These are phyloP conservation scores for Babesia caballi DNA, from an alignment of 169 alveolate genomes.

Conservation along the genomic window DNA sequence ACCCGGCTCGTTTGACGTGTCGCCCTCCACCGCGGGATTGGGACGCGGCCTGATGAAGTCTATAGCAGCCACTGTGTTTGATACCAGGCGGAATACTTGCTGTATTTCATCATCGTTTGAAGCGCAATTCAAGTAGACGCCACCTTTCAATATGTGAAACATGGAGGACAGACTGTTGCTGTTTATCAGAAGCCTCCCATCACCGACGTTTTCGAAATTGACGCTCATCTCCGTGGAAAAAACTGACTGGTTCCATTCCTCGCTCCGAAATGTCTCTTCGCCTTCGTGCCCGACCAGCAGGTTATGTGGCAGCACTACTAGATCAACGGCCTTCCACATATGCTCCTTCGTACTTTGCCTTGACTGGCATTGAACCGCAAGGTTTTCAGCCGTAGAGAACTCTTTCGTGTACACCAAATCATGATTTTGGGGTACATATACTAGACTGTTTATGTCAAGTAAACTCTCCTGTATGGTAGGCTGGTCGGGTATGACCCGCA, in stretches of 20 bases:
- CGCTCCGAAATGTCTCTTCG: not conserved
- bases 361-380: not conserved
- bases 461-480: not conserved
- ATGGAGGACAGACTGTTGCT: constrained; percentile 1
- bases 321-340: not conserved
- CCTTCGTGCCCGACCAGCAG: not conserved
- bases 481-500: constrained; percentile 9
- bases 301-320: not conserved
- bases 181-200: not conserved
- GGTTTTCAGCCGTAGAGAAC: not conserved
- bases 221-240: not conserved
- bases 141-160: not conserved
- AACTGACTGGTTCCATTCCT: not conserved
- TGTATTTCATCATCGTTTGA: not conserved
- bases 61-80: constrained; percentile 3
- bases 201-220: not conserved
- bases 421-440: not conserved
- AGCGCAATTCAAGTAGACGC: constrained; percentile 3
- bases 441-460: not conserved
- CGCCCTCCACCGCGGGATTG: not conserved
- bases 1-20: not conserved
- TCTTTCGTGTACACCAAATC: constrained; percentile 21
- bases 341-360: not conserved
- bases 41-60: not conserved
- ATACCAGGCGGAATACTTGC: not conserved